phyloP scores from a whole-genome alignment of 441 rosid species.

The Mallotus repandus region DNA sequence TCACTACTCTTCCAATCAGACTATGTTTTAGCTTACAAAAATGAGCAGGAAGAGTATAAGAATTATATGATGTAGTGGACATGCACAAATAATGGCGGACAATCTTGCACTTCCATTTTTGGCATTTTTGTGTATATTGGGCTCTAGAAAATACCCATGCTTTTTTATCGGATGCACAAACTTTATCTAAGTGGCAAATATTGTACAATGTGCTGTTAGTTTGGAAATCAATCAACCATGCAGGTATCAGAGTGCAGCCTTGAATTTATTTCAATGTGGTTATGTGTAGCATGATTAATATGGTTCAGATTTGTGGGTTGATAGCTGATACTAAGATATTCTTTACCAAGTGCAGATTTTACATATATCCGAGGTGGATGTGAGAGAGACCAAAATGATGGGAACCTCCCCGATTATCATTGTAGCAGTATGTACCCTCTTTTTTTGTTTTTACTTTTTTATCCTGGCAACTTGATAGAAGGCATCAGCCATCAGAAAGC shows the following conservation, averaged over 20 bases:
- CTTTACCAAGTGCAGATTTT: constrained; percentile 53
- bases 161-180: background rate
- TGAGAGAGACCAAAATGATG: constrained; percentile 90
- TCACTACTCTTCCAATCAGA: background rate
- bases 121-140: background rate
- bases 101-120: background rate
- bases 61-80: background rate
- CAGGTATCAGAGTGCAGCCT: background rate
- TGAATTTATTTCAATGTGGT: background rate
- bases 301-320: background rate
- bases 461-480: constrained; percentile 2
- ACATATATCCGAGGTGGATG: constrained; percentile 80
- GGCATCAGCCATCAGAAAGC: background rate
- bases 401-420: constrained; percentile 75
- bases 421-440: constrained; percentile 48
- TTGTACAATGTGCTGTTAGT: background rate
- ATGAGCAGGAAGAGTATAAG: background rate
- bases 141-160: background rate
- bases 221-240: background rate
- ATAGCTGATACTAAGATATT: background rate
- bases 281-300: background rate
- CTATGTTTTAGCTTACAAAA: background rate
- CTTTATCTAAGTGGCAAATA: background rate
- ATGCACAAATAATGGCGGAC: background rate
- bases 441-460: background rate